A percentile compares a stretch with the other conserved stretches of the same genome.
Conservation (phyloP, 2,329 filamentous ascomycete genomes). For the Scorias spongiosa region DNA sequence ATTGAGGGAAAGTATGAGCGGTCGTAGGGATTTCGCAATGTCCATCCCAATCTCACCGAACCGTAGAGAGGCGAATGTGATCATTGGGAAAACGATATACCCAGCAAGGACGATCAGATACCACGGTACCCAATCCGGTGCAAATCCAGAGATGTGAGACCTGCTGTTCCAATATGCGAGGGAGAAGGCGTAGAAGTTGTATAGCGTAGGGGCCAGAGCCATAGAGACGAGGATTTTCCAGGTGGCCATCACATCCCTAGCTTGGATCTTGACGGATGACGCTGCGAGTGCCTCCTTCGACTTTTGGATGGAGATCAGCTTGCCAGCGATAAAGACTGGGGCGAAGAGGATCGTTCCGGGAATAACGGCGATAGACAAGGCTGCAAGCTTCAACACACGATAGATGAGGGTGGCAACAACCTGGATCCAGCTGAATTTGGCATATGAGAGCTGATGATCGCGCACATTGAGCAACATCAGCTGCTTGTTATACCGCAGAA, state of each 20-base stretch:
- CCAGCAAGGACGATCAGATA: slow-evolving; percentile 62
- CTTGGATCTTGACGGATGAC: slow-evolving; percentile 77
- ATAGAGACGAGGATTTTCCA: slow-evolving; percentile 88
- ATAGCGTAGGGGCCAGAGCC: slow-evolving; percentile 66
- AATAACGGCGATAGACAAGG: slow-evolving; percentile 67
- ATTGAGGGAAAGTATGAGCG: slow-evolving; percentile 69
- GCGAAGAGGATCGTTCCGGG: slow-evolving; percentile 79
- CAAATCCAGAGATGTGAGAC: slow-evolving; percentile 68
- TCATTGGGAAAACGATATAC: slow-evolving; percentile 66
- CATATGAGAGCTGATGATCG: slow-evolving; percentile 90
- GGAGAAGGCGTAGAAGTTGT: slow-evolving; percentile 63
- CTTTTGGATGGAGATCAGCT: slow-evolving; percentile 67
- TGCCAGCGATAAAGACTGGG: slow-evolving; percentile 73
- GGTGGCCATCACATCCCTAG: slow-evolving; percentile 78
- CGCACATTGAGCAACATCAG: slow-evolving; percentile 74
- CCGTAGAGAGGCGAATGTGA: slow-evolving; percentile 84
- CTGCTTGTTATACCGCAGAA: slow-evolving; percentile 75
- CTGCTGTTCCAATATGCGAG: slow-evolving; percentile 64
- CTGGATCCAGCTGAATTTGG: slow-evolving; percentile 61
- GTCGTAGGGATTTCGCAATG: slow-evolving; percentile 85
- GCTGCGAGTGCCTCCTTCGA: slow-evolving; percentile 70
- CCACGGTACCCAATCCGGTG: slow-evolving; percentile 66
- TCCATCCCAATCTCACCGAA: slow-evolving; percentile 99
- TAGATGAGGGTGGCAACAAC: slow-evolving; percentile 68
- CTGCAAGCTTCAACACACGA: slow-evolving; percentile 58